Evolutionary conservation across 257 asterid species (phyloP), one percentile per base, ranked within the genome.

Genomic region (Fraxinus americana): DNA sequence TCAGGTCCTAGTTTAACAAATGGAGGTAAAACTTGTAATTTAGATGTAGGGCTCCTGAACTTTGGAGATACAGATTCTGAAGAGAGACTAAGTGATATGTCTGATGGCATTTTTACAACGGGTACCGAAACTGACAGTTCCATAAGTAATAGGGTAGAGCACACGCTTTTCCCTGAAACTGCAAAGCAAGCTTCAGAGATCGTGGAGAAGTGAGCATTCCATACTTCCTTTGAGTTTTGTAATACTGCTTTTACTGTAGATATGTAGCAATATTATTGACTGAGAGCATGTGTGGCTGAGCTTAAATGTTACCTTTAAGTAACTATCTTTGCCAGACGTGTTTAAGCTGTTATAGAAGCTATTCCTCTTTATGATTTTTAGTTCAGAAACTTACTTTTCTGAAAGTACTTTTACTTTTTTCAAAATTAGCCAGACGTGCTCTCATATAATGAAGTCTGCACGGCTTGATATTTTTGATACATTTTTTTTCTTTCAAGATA

Each of bases 41-140:
- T 88, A 2, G 97, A 96, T 34, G 75, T 83, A 17, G 98, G 86
- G 79, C 94, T 93, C 77, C 67, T 91, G 72, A 93, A 94, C 70
- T 80, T 93, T 12, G 98, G 92, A 75, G 99, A 91, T 77, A 91
- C 80, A 7, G 99, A 93, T 77, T 90, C 92, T 4, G 97, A 95
- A 35, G 97, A 91, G 86, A 89, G 98, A 77, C 90, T 95, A 25
- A 95, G 99, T 81, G 97, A 95, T 84, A 91, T 95, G 77, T 95
- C 99, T 38, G 99, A 95, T 85, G 87, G 99, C 12, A 97, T 86
- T 83, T 97, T 95, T 71, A 93, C 99, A 32, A 93, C 88, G 97
- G 97, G 93, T 75, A 93, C 98, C 1, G 99, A 95, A 85, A 87
- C 98, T 50, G 99, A 95, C 80, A 91, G 92, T 75, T 91, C 99